A percentile compares a stretch with the other conserved stretches of the same genome.
These are phyloP conservation scores for Herpetospermum pedunculosum DNA, from an alignment of 306 rosid species.

Conservation along the genomic window DNA sequence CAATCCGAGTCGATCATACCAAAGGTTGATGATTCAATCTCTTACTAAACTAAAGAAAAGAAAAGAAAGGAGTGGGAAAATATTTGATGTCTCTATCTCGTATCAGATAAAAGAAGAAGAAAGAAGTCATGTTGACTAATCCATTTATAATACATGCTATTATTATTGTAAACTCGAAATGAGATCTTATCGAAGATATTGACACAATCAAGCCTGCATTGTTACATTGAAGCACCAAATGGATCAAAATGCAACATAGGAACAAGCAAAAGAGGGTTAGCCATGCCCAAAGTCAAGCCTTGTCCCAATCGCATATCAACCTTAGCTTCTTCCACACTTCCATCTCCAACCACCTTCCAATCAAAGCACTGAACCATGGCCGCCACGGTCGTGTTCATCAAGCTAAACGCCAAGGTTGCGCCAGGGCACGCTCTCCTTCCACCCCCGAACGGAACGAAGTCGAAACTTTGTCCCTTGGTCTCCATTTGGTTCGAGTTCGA, in stretches of 20 bases:
- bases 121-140: too few relatives aligned
- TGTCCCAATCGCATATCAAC: neutral
- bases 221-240: neutral
- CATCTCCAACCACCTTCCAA: slow-evolving; percentile 17
- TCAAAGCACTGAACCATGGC: slow-evolving; percentile 41
- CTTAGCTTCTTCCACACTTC: neutral
- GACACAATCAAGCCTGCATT: neutral
- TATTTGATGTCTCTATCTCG: too few relatives aligned
- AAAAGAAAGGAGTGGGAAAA: too few relatives aligned
- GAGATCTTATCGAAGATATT: neutral
- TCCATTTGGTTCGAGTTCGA: neutral
- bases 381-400: slow-evolving; percentile 12
- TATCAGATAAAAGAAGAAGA: too few relatives aligned
- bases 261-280: slow-evolving; percentile 2
- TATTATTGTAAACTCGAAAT: neutral
- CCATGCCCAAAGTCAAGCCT: slow-evolving; percentile 5
- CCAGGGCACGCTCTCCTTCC: slow-evolving; percentile 54
- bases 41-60: too few relatives aligned
- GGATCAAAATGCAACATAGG: neutral
- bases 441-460: slow-evolving; percentile 34
- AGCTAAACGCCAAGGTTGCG: slow-evolving; percentile 12
- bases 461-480: slow-evolving; percentile 25
- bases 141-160: neutral
- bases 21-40: too few relatives aligned
- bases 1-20: too few relatives aligned